Evolutionary conservation across 192 early-diverging fungal species (phyloP).

Genomic region (Coemansia sp.): DNA sequence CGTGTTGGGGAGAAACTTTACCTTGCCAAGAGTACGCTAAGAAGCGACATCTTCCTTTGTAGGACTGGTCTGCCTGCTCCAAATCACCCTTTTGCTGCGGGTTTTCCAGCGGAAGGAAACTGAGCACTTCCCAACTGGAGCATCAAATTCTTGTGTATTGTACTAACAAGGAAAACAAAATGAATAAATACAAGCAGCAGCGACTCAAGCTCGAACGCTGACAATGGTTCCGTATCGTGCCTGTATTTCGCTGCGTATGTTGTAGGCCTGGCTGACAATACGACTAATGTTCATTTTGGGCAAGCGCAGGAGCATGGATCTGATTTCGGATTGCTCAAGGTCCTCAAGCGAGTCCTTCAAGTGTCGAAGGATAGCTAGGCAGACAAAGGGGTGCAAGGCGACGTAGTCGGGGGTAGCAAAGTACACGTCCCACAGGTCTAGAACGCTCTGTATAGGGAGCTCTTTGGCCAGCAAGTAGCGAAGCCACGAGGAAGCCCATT

Average conservation of each 20-base stretch:
- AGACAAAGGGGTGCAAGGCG: conserved; percentile 83
- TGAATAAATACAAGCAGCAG: background rate
- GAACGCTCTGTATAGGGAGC: conserved; percentile 75
- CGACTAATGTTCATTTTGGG: conserved; percentile 71
- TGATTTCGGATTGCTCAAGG: conserved; percentile 89
- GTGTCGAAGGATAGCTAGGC: conserved; percentile 77
- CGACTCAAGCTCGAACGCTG: conserved; percentile 1
- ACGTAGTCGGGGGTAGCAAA: conserved; percentile 76
- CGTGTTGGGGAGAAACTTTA: background rate
- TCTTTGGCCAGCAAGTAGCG: conserved; percentile 79
- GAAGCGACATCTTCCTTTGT: background rate
- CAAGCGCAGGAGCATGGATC: conserved; percentile 76
- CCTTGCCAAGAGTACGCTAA: background rate
- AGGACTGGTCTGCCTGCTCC: background rate
- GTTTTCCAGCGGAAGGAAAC: background rate
- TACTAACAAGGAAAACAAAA: background rate
- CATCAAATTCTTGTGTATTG: background rate
- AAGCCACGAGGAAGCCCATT: conserved; percentile 84
- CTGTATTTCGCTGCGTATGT: conserved; percentile 69
- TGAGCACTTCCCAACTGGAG: background rate
- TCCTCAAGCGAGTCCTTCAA: conserved; percentile 84
- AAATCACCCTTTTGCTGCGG: background rate
- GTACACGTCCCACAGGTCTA: conserved; percentile 90
- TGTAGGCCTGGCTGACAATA: conserved; percentile 70
- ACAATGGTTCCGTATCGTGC: conserved; percentile 51